Percentiles rank a stretch among this genome's conserved stretches.
phyloP scores from a whole-genome alignment of 305 asterid genomes.

The Fraxinus sp. region DNA sequence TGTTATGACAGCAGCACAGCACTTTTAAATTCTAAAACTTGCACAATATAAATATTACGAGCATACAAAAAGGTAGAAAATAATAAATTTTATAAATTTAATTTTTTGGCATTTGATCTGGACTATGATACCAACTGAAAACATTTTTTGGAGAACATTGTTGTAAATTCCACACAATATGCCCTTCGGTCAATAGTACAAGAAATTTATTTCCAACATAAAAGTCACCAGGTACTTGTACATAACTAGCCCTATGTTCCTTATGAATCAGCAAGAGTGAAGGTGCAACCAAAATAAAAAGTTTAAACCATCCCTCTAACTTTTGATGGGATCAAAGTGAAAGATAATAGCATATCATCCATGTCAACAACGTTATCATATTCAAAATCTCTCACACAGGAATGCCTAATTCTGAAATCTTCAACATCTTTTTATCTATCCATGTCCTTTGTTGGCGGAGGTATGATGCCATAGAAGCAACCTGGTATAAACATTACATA shows the following conservation, averaged over 20 bases:
- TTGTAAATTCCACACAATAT: neutral
- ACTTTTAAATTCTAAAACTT: too few relatives aligned
- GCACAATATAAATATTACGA: too few relatives aligned
- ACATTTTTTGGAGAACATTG: neutral
- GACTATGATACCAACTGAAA: neutral
- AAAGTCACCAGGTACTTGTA: neutral
- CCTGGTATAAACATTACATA: conserved; percentile 42
- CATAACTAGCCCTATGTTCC: neutral
- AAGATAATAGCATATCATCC: neutral
- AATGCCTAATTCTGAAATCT: conserved; percentile 74
- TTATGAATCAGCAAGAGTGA: neutral
- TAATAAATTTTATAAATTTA: too few relatives aligned
- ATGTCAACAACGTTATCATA: neutral
- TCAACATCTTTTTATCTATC: conserved; percentile 56
- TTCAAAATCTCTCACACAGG: conserved; percentile 39
- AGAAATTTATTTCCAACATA: neutral
- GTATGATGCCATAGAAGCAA: conserved; percentile 85
- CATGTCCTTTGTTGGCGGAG: conserved; percentile 63
- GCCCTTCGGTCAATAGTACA: neutral
- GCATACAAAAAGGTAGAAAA: too few relatives aligned
- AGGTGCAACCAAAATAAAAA: neutral
- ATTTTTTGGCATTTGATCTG: too few relatives aligned
- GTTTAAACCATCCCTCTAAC: neutral
- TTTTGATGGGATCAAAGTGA: neutral
- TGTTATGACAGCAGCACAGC: too few relatives aligned